Percentiles rank a stretch among this genome's conserved stretches.
Evolutionary conservation across 345 rosid species (phyloP).

Genomic region (Murraya koenigii): DNA sequence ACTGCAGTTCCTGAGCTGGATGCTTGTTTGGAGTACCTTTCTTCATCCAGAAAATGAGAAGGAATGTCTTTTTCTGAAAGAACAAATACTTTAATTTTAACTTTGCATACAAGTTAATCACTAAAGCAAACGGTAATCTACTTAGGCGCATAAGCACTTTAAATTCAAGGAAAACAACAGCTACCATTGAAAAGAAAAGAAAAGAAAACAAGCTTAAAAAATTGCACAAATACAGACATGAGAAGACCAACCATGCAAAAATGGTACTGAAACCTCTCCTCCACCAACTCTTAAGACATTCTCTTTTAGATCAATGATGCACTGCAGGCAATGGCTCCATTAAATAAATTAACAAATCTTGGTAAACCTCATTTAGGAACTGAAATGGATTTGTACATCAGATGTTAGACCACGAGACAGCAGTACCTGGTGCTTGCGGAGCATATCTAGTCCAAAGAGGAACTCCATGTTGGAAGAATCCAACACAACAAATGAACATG

Average conservation of each 20-base stretch:
- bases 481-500: conserved; percentile 89
- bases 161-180: background rate
- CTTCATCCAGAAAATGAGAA: conserved; percentile 79
- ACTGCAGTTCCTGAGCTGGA: conserved; percentile 83
- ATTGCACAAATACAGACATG: conserved; percentile 1
- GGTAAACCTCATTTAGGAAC: conserved; percentile 3
- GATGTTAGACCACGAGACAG: conserved; percentile 11
- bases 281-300: conserved; percentile 92
- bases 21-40: conserved; percentile 59
- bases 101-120: background rate
- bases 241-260: conserved; percentile 73
- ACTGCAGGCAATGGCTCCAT: conserved; percentile 42
- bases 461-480: conserved; percentile 98
- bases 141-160: background rate
- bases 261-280: conserved; percentile 96
- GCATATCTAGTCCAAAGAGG: conserved; percentile 98
- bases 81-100: conserved; percentile 17
- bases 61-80: conserved; percentile 90
- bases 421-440: conserved; percentile 96
- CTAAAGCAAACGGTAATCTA: conserved; percentile 2
- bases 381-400: conserved; percentile 1
- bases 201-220: background rate
- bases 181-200: background rate
- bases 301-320: conserved; percentile 87
- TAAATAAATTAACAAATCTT: conserved; percentile 11